Conservation (phyloP, 768 basidiomycete species). For the Psilocybe cyanescens region DNA sequence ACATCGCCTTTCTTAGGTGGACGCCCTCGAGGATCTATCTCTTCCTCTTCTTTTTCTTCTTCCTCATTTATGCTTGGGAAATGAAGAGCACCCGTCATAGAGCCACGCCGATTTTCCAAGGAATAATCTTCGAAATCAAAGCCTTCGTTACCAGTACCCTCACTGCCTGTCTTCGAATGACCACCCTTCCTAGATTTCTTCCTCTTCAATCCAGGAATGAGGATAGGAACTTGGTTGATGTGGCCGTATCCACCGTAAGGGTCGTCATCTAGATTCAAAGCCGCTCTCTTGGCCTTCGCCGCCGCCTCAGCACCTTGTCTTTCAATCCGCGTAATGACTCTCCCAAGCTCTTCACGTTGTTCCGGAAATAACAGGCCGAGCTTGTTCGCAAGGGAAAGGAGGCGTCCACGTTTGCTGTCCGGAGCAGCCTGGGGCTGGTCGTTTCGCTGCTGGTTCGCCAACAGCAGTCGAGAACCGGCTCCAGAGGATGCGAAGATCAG, state of each 20-base stretch:
- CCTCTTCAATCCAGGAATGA: constrained; percentile 16
- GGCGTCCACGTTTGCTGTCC: constrained; percentile 39
- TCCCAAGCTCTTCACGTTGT: constrained; percentile 37
- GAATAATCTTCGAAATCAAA: constrained; percentile 14
- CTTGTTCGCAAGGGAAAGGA: constrained; percentile 60
- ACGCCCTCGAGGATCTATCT: constrained; percentile 39
- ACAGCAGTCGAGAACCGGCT: constrained; percentile 8
- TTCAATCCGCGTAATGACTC: constrained; percentile 28
- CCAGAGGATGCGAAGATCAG: constrained; percentile 14
- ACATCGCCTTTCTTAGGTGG: constrained; percentile 34
- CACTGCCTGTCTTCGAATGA: constrained; percentile 20
- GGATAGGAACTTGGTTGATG: constrained; percentile 11
- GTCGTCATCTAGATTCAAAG: constrained; percentile 5
- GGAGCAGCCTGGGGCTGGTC: constrained; percentile 11
- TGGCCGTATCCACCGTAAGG: neutral
- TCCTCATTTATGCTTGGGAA: constrained; percentile 20
- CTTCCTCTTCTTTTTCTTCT: constrained; percentile 31
- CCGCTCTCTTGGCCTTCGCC: constrained; percentile 16
- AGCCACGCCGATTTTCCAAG: neutral
- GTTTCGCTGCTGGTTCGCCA: constrained; percentile 4
- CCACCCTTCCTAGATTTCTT: constrained; percentile 23
- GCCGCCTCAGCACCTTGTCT: constrained; percentile 14
- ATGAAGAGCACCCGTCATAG: neutral
- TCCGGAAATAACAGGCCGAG: constrained; percentile 60
- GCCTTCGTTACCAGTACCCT: constrained; percentile 19